A percentile compares a stretch with the other conserved stretches of the same genome.
These are phyloP conservation scores for Xylaria polymorpha DNA, from an alignment of 2,329 filamentous ascomycete species.

Conservation along the genomic window DNA sequence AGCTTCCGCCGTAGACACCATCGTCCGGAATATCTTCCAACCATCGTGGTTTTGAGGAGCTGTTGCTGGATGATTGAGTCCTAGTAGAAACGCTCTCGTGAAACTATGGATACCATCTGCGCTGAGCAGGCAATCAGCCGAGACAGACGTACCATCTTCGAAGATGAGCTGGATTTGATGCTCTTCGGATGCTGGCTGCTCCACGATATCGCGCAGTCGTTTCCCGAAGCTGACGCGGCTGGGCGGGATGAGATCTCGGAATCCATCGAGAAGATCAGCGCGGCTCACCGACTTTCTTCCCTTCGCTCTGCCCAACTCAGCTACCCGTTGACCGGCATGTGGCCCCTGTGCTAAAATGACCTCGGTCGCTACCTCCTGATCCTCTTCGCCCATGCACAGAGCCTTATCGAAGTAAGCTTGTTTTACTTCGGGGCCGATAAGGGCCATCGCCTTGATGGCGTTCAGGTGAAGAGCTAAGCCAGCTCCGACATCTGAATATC, in stretches of 20 bases:
- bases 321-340: conserved; percentile 43
- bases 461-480: conserved; percentile 55
- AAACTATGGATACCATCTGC: conserved; percentile 53
- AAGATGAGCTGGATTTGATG: conserved; percentile 42
- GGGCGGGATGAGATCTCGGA: conserved; percentile 45
- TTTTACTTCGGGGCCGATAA: conserved; percentile 51
- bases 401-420: conserved; percentile 51
- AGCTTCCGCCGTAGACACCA: conserved; percentile 47
- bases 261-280: conserved; percentile 49
- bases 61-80: conserved; percentile 47
- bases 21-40: conserved; percentile 49
- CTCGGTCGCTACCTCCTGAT: conserved; percentile 50
- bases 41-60: conserved; percentile 50
- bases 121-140: conserved; percentile 51
- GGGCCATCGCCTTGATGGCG: conserved; percentile 51
- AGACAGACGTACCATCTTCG: conserved; percentile 43
- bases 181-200: conserved; percentile 14
- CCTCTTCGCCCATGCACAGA: conserved; percentile 47
- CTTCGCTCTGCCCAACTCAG: conserved; percentile 50
- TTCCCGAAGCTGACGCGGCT: conserved; percentile 45
- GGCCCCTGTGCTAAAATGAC: conserved; percentile 49
- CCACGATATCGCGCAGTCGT: conserved; percentile 40
- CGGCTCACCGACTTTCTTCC: conserved; percentile 51
- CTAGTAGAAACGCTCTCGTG: conserved; percentile 49
- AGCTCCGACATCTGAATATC: conserved; percentile 53